Conservation (phyloP, 495 filamentous ascomycete species). For the Trichocladium uniseriatum region DNA sequence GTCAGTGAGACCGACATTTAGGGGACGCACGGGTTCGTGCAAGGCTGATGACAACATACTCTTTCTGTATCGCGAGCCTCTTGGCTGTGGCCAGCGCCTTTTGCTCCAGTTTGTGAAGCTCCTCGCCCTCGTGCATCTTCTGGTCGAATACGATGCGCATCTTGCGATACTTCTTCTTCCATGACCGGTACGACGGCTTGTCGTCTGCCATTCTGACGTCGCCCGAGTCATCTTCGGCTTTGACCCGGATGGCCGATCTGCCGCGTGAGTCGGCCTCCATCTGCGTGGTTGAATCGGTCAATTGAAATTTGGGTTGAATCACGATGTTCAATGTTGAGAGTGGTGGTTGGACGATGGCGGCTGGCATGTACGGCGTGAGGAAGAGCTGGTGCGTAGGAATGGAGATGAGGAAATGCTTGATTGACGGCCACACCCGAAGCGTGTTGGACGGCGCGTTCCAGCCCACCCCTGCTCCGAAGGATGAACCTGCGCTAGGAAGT, state of each 20-base stretch:
- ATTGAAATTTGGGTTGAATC: neutral
- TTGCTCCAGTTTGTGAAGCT: slow-evolving; percentile 66
- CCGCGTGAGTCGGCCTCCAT: slow-evolving; percentile 24
- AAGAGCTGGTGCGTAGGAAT: neutral
- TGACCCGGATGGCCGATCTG: slow-evolving; percentile 18
- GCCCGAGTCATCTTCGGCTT: slow-evolving; percentile 26
- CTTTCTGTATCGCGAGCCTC: slow-evolving; percentile 78
- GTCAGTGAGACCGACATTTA: neutral
- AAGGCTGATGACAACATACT: slow-evolving; percentile 33
- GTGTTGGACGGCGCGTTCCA: slow-evolving; percentile 5
- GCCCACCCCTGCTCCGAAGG: too few species aligned
- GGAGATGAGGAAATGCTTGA: neutral
- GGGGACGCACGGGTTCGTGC: neutral
- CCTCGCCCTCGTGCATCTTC: slow-evolving; percentile 69
- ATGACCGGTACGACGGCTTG: slow-evolving; percentile 35
- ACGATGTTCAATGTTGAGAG: neutral
- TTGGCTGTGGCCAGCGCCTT: slow-evolving; percentile 66
- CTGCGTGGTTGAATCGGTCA: neutral
- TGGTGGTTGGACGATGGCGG: too few species aligned
- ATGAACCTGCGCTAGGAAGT: neutral
- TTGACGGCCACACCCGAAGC: neutral
- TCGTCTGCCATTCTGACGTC: slow-evolving; percentile 29
- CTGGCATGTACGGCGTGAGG: too few species aligned
- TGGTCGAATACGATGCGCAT: slow-evolving; percentile 78
- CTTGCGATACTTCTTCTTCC: slow-evolving; percentile 93